A percentile compares a stretch with the other conserved stretches of the same genome.
phyloP scores from a whole-genome alignment of 495 filamentous ascomycete species.

The Neurospora sp. region DNA sequence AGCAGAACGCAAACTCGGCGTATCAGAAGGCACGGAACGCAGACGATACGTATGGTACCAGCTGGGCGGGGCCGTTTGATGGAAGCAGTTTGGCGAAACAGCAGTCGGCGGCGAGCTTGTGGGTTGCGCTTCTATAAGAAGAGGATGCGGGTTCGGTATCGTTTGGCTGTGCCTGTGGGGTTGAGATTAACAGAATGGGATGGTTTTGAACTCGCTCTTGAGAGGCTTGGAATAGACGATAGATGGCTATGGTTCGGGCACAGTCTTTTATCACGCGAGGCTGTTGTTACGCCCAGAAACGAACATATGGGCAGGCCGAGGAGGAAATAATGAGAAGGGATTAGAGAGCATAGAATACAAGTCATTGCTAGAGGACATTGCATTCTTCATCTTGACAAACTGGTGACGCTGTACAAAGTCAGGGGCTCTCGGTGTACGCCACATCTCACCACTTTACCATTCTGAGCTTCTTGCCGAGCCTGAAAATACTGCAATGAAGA shows the following conservation, averaged over 20 bases:
- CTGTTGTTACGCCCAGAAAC: neutral
- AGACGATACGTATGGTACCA: conserved; percentile 38
- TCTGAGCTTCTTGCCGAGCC: neutral
- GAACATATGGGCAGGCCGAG: neutral
- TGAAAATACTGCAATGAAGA: neutral
- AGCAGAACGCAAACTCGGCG: conserved; percentile 45
- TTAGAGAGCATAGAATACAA: neutral
- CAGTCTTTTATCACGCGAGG: neutral
- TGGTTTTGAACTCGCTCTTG: neutral
- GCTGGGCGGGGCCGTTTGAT: conserved; percentile 46
- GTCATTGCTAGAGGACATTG: neutral
- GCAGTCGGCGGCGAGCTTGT: conserved; percentile 46
- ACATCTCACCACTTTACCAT: neutral
- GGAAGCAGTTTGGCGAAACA: conserved; percentile 44
- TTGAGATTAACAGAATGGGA: neutral
- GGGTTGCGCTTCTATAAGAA: conserved; percentile 34
- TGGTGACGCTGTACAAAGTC: neutral
- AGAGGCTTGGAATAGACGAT: neutral
- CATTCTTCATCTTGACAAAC: neutral
- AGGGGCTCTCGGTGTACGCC: neutral
- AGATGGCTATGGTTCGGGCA: neutral
- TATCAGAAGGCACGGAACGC: conserved; percentile 43
- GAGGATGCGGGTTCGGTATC: neutral
- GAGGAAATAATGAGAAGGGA: neutral
- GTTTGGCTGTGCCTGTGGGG: neutral